These are phyloP conservation scores for Sarocladium oryzae DNA, from an alignment of 2,329 filamentous ascomycete species.

Conservation along the genomic window DNA sequence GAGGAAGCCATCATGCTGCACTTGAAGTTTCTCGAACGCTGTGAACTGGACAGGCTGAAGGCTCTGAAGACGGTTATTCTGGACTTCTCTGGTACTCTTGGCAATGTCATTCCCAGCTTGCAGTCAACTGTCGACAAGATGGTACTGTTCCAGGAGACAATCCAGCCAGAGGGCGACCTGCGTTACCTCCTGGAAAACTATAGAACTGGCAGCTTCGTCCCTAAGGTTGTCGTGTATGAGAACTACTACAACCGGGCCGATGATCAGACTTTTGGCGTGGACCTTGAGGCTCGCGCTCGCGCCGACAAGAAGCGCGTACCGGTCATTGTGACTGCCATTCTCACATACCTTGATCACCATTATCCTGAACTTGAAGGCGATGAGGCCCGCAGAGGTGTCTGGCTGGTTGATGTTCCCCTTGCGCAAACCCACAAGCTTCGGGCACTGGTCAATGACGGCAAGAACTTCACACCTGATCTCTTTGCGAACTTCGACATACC, in stretches of 20 bases:
- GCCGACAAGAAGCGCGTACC: slow-evolving; percentile 95
- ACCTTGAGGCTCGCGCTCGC: slow-evolving; percentile 88
- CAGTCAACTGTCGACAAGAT: slow-evolving; percentile 97
- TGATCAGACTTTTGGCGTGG: slow-evolving; percentile 95
- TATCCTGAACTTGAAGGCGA: slow-evolving; percentile 97
- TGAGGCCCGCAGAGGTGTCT: slow-evolving; percentile 84
- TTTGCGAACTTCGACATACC: slow-evolving; percentile 89
- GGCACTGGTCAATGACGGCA: slow-evolving; percentile 78
- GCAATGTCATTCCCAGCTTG: slow-evolving; percentile 93
- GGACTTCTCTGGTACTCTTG: slow-evolving; percentile 94
- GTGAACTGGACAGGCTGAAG: slow-evolving; percentile 91
- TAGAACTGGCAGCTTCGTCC: slow-evolving; percentile 85
- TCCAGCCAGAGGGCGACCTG: slow-evolving; percentile 86
- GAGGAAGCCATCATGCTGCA: slow-evolving; percentile 93
- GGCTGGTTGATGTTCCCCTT: slow-evolving; percentile 88
- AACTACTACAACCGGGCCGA: slow-evolving; percentile 99
- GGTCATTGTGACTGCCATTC: slow-evolving; percentile 80
- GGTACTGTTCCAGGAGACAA: slow-evolving; percentile 98
- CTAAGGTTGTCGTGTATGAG: slow-evolving; percentile 88
- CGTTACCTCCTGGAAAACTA: slow-evolving; percentile 96
- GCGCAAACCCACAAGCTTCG: slow-evolving; percentile 79
- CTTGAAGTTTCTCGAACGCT: slow-evolving; percentile 92
- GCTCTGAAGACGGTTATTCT: slow-evolving; percentile 97
- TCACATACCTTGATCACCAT: slow-evolving; percentile 93
- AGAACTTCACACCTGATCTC: slow-evolving; percentile 65